Conservation (phyloP, 2,329 filamentous ascomycete species). For the Biscogniauxia sp. region DNA sequence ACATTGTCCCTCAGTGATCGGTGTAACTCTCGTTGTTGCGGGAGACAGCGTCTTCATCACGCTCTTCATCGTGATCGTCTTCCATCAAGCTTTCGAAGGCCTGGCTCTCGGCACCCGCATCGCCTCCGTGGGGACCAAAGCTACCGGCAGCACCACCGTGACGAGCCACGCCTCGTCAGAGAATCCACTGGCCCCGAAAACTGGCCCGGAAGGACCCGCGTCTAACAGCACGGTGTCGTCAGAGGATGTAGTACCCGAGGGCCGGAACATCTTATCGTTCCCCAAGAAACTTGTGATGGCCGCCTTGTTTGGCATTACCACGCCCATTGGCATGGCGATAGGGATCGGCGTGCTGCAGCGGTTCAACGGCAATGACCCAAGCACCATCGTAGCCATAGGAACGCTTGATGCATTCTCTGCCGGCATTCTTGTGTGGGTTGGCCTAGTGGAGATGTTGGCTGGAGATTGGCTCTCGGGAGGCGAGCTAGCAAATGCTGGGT, state of each 20-base stretch:
- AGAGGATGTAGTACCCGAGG: neutral
- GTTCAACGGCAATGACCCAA: slow-evolving; percentile 71
- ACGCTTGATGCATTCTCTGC: slow-evolving; percentile 72
- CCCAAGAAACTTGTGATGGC: slow-evolving; percentile 61
- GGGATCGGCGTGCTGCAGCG: slow-evolving; percentile 67
- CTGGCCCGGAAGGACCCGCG: neutral
- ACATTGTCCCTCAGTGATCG: slow-evolving; percentile 48
- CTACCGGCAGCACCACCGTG: neutral
- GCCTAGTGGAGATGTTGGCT: slow-evolving; percentile 77
- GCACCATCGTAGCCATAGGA: slow-evolving; percentile 68
- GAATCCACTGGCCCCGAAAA: slow-evolving; percentile 20
- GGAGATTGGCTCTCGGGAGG: slow-evolving; percentile 67
- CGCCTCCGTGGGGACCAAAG: slow-evolving; percentile 47
- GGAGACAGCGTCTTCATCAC: slow-evolving; percentile 55
- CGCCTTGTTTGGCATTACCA: slow-evolving; percentile 64
- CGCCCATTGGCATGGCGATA: slow-evolving; percentile 77
- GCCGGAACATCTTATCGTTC: slow-evolving; percentile 32
- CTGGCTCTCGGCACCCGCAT: slow-evolving; percentile 72
- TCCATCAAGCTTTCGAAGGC: slow-evolving; percentile 78
- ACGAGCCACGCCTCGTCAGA: neutral
- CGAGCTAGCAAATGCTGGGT: slow-evolving; percentile 53
- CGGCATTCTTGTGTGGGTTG: slow-evolving; percentile 77
- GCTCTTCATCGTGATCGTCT: slow-evolving; percentile 67
- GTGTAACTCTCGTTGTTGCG: slow-evolving; percentile 60
- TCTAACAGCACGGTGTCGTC: neutral